These are phyloP conservation scores for Rostrohypoxylon terebratum DNA, from an alignment of 495 filamentous ascomycete genomes.

Conservation along the genomic window DNA sequence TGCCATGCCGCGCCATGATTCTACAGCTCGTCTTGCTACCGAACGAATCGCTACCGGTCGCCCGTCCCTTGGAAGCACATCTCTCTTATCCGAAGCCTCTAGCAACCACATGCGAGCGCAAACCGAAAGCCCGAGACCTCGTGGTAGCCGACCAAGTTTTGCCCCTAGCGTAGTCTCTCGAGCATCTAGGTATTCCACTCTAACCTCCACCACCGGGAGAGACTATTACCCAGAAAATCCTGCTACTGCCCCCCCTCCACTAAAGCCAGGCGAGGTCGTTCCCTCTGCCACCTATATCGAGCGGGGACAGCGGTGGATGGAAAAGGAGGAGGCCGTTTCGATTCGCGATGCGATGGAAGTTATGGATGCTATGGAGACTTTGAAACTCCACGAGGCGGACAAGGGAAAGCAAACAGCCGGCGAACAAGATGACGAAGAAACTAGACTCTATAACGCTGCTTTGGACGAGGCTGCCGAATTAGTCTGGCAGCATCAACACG, in stretches of 20 bases:
- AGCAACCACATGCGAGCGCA: constrained; percentile 53
- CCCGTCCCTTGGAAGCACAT: constrained; percentile 48
- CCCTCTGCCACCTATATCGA: constrained; percentile 79
- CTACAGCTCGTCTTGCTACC: constrained; percentile 40
- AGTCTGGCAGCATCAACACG: constrained; percentile 84
- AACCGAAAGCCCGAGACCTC: constrained; percentile 46
- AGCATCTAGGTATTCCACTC: constrained; percentile 56
- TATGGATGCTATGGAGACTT: constrained; percentile 67
- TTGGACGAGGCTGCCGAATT: constrained; percentile 88
- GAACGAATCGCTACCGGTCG: constrained; percentile 45
- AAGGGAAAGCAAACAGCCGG: constrained; percentile 37
- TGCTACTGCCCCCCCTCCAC: constrained; percentile 50
- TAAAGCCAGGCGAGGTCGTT: constrained; percentile 63
- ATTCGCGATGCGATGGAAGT: constrained; percentile 83
- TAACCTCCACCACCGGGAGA: constrained; percentile 51
- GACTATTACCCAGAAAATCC: constrained; percentile 60
- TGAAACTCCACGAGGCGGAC: constrained; percentile 30
- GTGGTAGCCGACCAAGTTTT: constrained; percentile 51
- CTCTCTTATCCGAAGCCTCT: constrained; percentile 58
- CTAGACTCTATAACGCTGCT: constrained; percentile 76
- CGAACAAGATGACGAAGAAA: constrained; percentile 67
- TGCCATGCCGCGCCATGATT: constrained; percentile 50
- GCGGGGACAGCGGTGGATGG: constrained; percentile 82
- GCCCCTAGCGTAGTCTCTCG: constrained; percentile 57
- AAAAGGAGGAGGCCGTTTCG: constrained; percentile 84